Percentiles rank a stretch among this genome's conserved stretches.
Conservation (phyloP, 192 early-diverging fungal genomes). For the Fimicolochytrium jonesii region DNA sequence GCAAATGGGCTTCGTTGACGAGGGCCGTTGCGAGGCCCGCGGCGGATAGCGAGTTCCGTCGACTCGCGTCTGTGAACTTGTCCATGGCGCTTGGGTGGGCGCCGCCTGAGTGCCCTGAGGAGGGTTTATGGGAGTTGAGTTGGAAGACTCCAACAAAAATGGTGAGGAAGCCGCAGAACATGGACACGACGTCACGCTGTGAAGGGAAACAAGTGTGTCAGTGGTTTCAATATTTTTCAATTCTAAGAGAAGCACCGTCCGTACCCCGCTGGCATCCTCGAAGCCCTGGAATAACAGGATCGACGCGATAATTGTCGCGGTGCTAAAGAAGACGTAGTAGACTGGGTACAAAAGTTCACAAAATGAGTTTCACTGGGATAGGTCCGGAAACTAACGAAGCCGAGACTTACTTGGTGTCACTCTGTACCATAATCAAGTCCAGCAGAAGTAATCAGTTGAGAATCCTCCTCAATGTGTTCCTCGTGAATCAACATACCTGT, state of each 20-base stretch:
- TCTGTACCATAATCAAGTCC: no score
- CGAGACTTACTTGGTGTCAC: conserved; percentile 40
- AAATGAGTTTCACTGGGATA: no score
- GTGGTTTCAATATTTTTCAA: no score
- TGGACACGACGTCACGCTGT: conserved; percentile 67
- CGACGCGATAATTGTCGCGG: conserved; percentile 86
- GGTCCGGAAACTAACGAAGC: neutral
- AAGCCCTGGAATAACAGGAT: conserved; percentile 87
- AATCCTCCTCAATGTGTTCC: no score
- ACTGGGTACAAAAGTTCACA: no score
- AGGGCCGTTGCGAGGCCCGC: conserved; percentile 11
- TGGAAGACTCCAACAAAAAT: conserved; percentile 89
- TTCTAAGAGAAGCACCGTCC: neutral
- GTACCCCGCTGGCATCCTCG: conserved; percentile 35
- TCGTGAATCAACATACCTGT: no score
- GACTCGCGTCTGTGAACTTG: conserved; percentile 10
- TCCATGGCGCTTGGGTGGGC: neutral
- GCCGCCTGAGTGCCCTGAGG: neutral
- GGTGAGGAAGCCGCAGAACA: conserved; percentile 86
- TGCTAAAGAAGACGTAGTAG: conserved; percentile 96
- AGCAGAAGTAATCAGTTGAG: no score
- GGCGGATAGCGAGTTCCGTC: conserved; percentile 17
- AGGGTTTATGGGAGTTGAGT: conserved; percentile 19
- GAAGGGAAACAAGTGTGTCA: conserved; percentile 2
- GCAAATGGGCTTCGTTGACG: conserved; percentile 23